Evolutionary conservation across 768 basidiomycete species (phyloP), one percentile per base, ranked within the genome.

Genomic region (Infundibulicybe gibba): DNA sequence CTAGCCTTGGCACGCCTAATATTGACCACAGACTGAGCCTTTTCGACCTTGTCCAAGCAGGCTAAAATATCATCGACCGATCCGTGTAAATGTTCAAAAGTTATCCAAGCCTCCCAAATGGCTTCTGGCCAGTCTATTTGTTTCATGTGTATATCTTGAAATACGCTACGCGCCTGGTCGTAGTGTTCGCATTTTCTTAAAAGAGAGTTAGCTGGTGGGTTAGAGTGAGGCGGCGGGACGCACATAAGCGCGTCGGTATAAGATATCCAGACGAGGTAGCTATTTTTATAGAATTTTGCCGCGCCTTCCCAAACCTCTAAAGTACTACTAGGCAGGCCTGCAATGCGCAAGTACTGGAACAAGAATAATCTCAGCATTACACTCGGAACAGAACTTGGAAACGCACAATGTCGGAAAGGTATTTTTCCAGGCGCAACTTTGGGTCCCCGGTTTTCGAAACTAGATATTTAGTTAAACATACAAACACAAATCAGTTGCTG

Each of bases 51-150:
- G 45, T 79, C 78, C 39, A 86, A 60, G 35, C 79, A 79, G 9
- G 69, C 66, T 33, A 90, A 81, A 21, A 90, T 70, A 32, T 83
- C 79, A 21, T 77, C 70, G 12, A 90, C 70, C 17, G 80, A 75
- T 0, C 95, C 95, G 56, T 93, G 75, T 3, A 87, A 67, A 53
- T 90, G 80, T 61, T 97, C 95, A 56, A 97, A 97, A n/a, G 75
- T 67, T 14, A 85, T 58, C 89, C 91, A 95, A 1, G 89, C 85
- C 46, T 94, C 90, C 84, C 90, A 95, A 6, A 98, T 70, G 9
- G 85, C 87, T 63, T 99, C 95, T 0, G 97, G 94, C 87, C 94
- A 98, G 64, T 99, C 95, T 33, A 98, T 56, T 42, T 85, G 80
- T 61, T 87, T 87, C 38, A 72, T 69, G 21, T 82, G 77, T 3